Evolutionary conservation across 192 early-diverging fungal species (phyloP).

Genomic region (Coemansia pectinata): DNA sequence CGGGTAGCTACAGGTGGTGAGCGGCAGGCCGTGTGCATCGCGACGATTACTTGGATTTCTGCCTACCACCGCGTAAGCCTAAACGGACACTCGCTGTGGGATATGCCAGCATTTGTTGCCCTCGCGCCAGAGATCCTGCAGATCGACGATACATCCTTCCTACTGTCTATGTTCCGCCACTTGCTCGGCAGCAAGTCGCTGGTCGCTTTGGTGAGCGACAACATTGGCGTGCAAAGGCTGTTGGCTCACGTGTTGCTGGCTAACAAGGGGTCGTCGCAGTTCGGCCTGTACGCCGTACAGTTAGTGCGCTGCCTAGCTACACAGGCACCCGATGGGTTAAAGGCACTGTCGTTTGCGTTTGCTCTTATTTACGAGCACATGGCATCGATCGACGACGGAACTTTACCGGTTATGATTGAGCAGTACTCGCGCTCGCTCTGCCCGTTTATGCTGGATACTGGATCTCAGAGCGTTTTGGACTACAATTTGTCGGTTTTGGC

Average conservation of each 20-base stretch:
- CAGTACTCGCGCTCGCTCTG: slow-evolving; percentile 3
- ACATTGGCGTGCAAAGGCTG: slow-evolving; percentile 22
- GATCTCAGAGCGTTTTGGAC: slow-evolving; percentile 16
- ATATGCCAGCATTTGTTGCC: slow-evolving; percentile 6
- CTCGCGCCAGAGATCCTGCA: slow-evolving; percentile 37
- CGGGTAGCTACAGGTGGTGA: neutral
- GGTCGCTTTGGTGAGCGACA: slow-evolving; percentile 10
- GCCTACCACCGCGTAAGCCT: slow-evolving; percentile 11
- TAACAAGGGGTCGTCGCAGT: slow-evolving; percentile 13
- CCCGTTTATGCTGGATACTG: neutral
- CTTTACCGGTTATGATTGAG: neutral
- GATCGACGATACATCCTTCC: slow-evolving; percentile 36
- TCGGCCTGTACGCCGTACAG: slow-evolving; percentile 12
- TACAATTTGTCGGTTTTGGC: slow-evolving; percentile 20
- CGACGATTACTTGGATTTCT: slow-evolving; percentile 38
- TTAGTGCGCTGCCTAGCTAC: slow-evolving; percentile 9
- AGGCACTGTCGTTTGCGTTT: slow-evolving; percentile 21
- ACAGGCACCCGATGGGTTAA: neutral
- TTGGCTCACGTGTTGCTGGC: slow-evolving; percentile 34
- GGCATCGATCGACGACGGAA: slow-evolving; percentile 2
- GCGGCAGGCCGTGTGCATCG: slow-evolving; percentile 21
- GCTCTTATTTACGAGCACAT: slow-evolving; percentile 19
- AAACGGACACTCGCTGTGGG: slow-evolving; percentile 36
- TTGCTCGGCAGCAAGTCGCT: slow-evolving; percentile 19
- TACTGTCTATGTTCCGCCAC: slow-evolving; percentile 35